Base-by-base conservation (phyloP, 148 eudicot genomes). In the Beta vulgaris region DNA sequence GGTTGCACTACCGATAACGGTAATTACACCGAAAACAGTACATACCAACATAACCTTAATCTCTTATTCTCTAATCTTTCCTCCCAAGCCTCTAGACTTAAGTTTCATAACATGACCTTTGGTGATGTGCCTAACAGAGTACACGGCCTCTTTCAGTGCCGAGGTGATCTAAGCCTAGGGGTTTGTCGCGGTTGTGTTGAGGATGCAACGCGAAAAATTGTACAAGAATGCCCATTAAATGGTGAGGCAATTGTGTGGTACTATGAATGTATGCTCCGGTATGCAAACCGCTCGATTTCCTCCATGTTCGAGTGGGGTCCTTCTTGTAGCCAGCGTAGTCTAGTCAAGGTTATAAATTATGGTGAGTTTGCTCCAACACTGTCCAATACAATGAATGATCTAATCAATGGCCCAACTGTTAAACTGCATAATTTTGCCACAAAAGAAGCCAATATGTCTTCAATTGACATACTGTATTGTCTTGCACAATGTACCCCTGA, bases 401-500 rank as follows among this genome's bases (percentile, higher is more conserved):
- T 72, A 35, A 72, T 78, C 0, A 23, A n/a, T n/a, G n/a, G 4
- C 1, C 40, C 40, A 0, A 67, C 81, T 6, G 40, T 29, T 2
- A 4, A 7, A 32, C 21, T 54, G 12, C 44, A 3, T 9, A 58
- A 55, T 72, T 72, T 72, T 48, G 81, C 67, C 15, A 72, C 67
- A 0, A 19, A 21, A 25, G 58, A 72, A 53, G 53, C 72, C 3
- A 65, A 65, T 42, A 14, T 43, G 25, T 40, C 76, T 2, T 15
- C 16, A 31, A 42, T 43, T 4, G 7, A 72, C 4, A 4, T 15
- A 31, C 55, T 78, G 63, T 78, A 78, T 43, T 28, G 54, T n/a
- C 69, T 72, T 31, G 76, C 75, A n/a, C 81, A 78, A 3, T 78
- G 81, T 37, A 78, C 76, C 43, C 76, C 76, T 31, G 76, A 72